Evolutionary conservation across 441 rosid genomes (phyloP), one percentile per base, ranked within the genome.

Genomic region (Corymbia calophylla): DNA sequence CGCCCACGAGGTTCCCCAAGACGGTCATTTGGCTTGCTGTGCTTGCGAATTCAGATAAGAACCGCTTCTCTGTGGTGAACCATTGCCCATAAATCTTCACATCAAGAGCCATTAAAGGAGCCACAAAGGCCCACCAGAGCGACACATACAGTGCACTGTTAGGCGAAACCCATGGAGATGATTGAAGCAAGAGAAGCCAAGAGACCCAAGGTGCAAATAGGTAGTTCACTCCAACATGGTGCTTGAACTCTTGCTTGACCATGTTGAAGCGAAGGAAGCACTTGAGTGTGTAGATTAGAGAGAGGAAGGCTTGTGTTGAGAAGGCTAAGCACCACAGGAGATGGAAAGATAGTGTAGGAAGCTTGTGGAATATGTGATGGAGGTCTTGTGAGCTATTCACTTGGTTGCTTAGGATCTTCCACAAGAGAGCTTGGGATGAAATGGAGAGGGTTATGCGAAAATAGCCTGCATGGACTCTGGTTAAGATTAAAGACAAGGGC

Each of bases 81-180:
- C 99, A 96, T 90, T 95, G 97, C 18, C 99, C 98, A 48, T 95
- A 95, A 80, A 96, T 93, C 82, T 95, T 95, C 35, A 93, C 66
- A 89, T 96, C 95, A 13, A 96, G 95, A 23, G 94, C 87, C 88
- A 92, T 88, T 49, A 96, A 87, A 1, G 97, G 99, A 87, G 90
- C 13, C 9, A 89, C 91, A 90, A 95, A 94, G 55, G 92, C 85
- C 92, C 93, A 92, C 88, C 94, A 95, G 87, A 95, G 93, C 70
- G 87, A 80, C 16, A 56, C 80, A 58, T 90, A 92, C 18, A 58
- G 51, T 89, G 87, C 32, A n/a, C 92, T 87, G 0, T 88, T 39
- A 16, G 92, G 92, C 21, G 80, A 56, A 29, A 91, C 64, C 39
- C 73, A 32, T 0, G 95, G 97, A 32, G 95, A 92, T 39, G 96